Conservation (phyloP, 108 stramenopile species). For the Fistulifera solaris region DNA sequence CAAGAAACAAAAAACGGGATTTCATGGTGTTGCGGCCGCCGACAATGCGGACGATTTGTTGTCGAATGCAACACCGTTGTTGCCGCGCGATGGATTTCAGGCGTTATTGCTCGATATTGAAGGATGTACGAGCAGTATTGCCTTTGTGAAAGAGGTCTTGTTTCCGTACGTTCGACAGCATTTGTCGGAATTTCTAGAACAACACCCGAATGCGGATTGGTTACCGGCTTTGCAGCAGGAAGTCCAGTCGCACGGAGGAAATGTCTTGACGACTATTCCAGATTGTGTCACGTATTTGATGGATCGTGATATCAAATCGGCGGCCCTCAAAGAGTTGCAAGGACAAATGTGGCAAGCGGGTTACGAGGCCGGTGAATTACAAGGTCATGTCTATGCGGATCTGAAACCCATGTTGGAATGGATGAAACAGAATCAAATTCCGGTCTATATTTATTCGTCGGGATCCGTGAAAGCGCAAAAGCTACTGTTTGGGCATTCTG, state of each 20-base stretch:
- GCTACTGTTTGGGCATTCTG: slow-evolving; percentile 70
- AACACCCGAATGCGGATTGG: slow-evolving; percentile 3
- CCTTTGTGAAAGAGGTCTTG: slow-evolving; percentile 84
- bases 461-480: slow-evolving; percentile 83
- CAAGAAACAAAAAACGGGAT: slow-evolving; percentile 37
- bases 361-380: slow-evolving; percentile 57
- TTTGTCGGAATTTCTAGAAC: slow-evolving; percentile 28
- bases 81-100: slow-evolving; percentile 62
- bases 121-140: slow-evolving; percentile 88
- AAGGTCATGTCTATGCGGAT: slow-evolving; percentile 79
- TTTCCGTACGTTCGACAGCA: slow-evolving; percentile 66
- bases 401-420: slow-evolving; percentile 59
- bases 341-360: slow-evolving; percentile 86
- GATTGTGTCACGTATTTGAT: slow-evolving; percentile 49
- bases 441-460: slow-evolving; percentile 82
- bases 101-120: slow-evolving; percentile 88
- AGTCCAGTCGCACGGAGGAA: slow-evolving; percentile 20
- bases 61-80: slow-evolving; percentile 40
- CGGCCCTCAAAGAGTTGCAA: slow-evolving; percentile 67
- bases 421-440: slow-evolving; percentile 41
- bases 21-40: slow-evolving; percentile 31
- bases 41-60: slow-evolving; percentile 45
- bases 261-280: slow-evolving; percentile 9
- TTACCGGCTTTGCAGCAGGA: slow-evolving; percentile 19
- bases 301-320: slow-evolving; percentile 67